Evolutionary conservation across 495 filamentous ascomycete species (phyloP), one percentile per base, ranked within the genome.

Genomic region (Penicillium verhagenii): DNA sequence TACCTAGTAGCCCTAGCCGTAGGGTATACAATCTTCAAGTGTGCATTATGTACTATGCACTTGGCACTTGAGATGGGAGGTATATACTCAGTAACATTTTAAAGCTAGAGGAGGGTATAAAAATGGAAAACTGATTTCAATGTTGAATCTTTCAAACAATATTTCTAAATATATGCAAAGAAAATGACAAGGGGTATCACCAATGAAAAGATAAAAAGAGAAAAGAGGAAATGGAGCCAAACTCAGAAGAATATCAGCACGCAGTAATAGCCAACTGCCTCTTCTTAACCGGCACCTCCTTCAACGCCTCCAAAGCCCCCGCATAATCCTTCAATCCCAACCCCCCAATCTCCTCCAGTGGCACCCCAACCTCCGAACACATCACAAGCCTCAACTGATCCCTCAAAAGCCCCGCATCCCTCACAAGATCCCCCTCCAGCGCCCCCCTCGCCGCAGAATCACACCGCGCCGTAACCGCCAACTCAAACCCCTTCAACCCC

Each of bases 401-500:
- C 42, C 70, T 61, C 26, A 76, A 47, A 5, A 56, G 26, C 9
- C 53, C 66, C 4, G 69, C 72, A 54, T 74, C 67, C 16, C 63
- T 37, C 1, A 57, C 42, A 35, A 76, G 47, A 4, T 65, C 58
- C 3, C 47, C 51, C 54, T 72, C 71, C 33, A 77, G 47, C 2
- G 66, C 53, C 14, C 60, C 59, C 57, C 61, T 67, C 1, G 68
- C 66, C 6, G 43, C 52, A 20, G 50, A 33, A 63, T 75, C 74
- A 57, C 72, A 75, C 20, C 65, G 47, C 6, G 65, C 74, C 20
- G 70, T 74, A 47, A 77, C 67, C 4, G 67, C 72, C 42, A 77
- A 35, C 44, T 77, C 74, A 53, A 77, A 74, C 14, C 4, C 31
- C 6, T 42, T 35, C 45, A 77, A 42, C 11, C 72, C 74, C 1